These are phyloP conservation scores for Ogataea allantospora DNA, from an alignment of 805 yeast species.

Conservation along the genomic window DNA sequence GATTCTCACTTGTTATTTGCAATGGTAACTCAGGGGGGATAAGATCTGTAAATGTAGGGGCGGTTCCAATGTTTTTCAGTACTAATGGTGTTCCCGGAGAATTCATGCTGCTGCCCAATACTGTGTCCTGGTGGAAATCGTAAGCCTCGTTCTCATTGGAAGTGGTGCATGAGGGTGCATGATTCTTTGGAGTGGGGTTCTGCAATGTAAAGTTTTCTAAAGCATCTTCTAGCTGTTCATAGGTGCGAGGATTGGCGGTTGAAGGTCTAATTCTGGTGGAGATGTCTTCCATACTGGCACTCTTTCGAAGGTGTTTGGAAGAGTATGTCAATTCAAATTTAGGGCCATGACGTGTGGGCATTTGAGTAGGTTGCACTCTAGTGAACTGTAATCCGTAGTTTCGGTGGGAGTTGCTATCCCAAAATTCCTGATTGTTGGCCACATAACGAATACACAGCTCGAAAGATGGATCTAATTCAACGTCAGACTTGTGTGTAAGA, in stretches of 20 bases:
- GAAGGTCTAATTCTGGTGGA: constrained; percentile 1
- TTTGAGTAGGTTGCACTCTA: neutral
- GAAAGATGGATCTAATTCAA: constrained; percentile 22
- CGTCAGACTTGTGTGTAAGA: constrained; percentile 24
- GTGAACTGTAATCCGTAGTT: constrained; percentile 55
- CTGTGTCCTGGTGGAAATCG: constrained; percentile 6
- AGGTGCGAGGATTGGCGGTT: constrained; percentile 3
- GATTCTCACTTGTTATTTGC: constrained; percentile 3
- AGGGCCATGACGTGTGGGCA: neutral
- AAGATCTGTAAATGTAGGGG: constrained; percentile 24
- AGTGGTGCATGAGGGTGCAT: neutral
- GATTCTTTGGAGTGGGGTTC: constrained; percentile 10
- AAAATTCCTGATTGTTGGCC: constrained; percentile 50
- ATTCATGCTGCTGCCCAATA: constrained; percentile 16
- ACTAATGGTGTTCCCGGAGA: constrained; percentile 27
- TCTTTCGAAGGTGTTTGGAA: constrained; percentile 24
- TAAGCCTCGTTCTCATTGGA: no score
- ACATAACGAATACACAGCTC: constrained; percentile 57
- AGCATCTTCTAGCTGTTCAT: constrained; percentile 4
- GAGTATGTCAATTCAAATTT: constrained; percentile 16
- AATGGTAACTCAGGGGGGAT: constrained; percentile 15
- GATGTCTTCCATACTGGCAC: constrained; percentile 25
- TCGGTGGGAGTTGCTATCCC: constrained; percentile 70
- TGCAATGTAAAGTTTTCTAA: constrained; percentile 7
- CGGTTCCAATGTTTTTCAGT: constrained; percentile 18